Evolutionary conservation across 2,329 filamentous ascomycete species (phyloP), one percentile per base, ranked within the genome.

Genomic region (Arachnomyces sp.): DNA sequence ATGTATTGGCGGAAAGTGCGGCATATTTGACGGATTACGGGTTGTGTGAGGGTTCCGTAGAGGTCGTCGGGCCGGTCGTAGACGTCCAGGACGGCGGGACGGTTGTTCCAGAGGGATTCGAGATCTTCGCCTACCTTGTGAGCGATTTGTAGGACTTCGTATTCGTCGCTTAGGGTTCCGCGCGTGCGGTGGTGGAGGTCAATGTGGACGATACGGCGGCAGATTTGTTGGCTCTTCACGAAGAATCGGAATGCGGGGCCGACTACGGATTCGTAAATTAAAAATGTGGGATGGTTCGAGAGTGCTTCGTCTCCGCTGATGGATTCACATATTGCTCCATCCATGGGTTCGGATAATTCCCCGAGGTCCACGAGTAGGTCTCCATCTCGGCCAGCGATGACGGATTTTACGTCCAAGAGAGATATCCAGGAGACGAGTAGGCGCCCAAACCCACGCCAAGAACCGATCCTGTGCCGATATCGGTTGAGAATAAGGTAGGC

Each of bases 141-240:
- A 11, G 60, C 60, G 15, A 62, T 56, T 29, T 61, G 57, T 21
- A 63, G 53, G 16, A 63, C 60, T 42, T 62, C 60, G 18, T 59
- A 62, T 44, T 63, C 60, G 40, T 63, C 60, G 25, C 50, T 54
- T 11, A 62, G 52, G 1, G 60, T 62, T 28, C 60, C 60, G 4
- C 60, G 57, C 15, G 52, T 60, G 44, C 60, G 60, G 41, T 63
- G 60, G 39, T 63, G 60, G 13, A 62, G 49, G 42, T 63, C 59
- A 21, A 63, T 59, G 31, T 46, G 48, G 29, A 62, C 51, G 8
- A 62, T 62, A 2, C 59, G 57, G 2, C 59, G 54, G 28, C 56
- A 53, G 13, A 61, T 47, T 40, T 62, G 59, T 36, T 61, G 59
- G 3, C 59, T 53, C 41, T 55, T 49, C 3, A 56, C 43, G 34